phyloP scores from a whole-genome alignment of 1,139 yeast genomes.

The Geotrichum carabidarum region DNA sequence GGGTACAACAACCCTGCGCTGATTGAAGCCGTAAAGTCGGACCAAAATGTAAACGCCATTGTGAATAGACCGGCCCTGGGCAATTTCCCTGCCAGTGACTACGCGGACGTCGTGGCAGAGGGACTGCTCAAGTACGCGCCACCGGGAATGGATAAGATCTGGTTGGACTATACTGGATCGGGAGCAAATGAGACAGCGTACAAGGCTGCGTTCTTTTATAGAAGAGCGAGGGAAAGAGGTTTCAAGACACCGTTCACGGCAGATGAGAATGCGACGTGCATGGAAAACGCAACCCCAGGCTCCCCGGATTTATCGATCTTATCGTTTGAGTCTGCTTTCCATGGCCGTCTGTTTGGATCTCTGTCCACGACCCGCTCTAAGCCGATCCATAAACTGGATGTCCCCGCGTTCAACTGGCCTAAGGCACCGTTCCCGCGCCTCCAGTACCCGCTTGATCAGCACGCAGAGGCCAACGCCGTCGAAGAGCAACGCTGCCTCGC shows the following conservation, averaged over 20 bases:
- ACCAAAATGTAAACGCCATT: constrained; percentile 61
- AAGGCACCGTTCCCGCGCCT: constrained; percentile 74
- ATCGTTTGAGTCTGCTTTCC: constrained; percentile 72
- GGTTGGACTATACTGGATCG: constrained; percentile 78
- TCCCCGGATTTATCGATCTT: constrained; percentile 67
- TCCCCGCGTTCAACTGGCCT: constrained; percentile 85
- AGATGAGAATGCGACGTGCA: constrained; percentile 60
- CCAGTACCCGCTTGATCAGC: constrained; percentile 62
- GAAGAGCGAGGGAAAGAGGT: constrained; percentile 56
- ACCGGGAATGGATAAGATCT: constrained; percentile 57
- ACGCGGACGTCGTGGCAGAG: constrained; percentile 51
- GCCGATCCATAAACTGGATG: constrained; percentile 77
- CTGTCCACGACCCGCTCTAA: constrained; percentile 74
- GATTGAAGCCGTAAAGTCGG: constrained; percentile 56
- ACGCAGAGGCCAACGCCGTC: constrained; percentile 50
- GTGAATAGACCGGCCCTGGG: constrained; percentile 76
- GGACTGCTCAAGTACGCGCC: constrained; percentile 62
- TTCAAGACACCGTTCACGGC: constrained; percentile 46
- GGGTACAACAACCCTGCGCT: constrained; percentile 77
- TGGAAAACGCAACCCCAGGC: constrained; percentile 69
- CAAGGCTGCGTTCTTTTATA: constrained; percentile 78
- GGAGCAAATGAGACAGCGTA: constrained; percentile 82
- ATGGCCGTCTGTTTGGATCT: constrained; percentile 77
- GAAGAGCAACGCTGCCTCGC: constrained; percentile 67
- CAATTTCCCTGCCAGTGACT: constrained; percentile 64